A percentile compares a stretch with the other conserved stretches of the same genome.
phyloP scores from a whole-genome alignment of 495 filamentous ascomycete genomes.

The Tuber microsphaerosporum region DNA sequence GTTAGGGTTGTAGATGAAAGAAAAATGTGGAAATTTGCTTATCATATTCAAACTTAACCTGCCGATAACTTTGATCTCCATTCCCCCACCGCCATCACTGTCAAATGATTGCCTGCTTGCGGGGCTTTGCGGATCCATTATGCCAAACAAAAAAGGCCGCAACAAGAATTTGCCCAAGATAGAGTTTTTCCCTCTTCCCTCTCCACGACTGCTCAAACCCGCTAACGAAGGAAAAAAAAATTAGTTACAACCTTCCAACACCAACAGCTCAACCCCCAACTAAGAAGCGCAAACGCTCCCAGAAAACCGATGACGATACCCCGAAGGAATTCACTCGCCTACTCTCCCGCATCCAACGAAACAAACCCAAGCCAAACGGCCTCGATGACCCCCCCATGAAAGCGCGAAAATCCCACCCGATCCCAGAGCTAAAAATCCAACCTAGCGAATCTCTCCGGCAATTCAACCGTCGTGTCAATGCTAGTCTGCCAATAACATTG shows the following conservation, averaged over 20 bases:
- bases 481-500: constrained; percentile 68
- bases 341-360: constrained; percentile 59
- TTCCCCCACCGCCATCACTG: not conserved
- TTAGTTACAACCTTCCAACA: constrained; percentile 27
- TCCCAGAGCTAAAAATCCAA: constrained; percentile 49
- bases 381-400: constrained; percentile 54
- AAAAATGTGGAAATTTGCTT: not conserved
- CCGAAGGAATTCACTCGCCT: constrained; percentile 77
- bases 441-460: constrained; percentile 76
- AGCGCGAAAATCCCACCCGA: constrained; percentile 23
- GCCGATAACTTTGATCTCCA: not conserved
- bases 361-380: constrained; percentile 49
- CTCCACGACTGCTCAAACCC: constrained; percentile 6
- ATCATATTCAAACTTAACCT: not conserved
- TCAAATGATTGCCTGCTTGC: not conserved
- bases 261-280: constrained; percentile 32
- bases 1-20: not conserved
- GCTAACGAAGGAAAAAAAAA: constrained; percentile 33
- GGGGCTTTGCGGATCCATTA: not conserved
- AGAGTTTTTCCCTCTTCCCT: constrained; percentile 41
- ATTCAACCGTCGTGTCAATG: constrained; percentile 78
- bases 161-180: constrained; percentile 38
- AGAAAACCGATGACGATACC: constrained; percentile 61
- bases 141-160: constrained; percentile 38
- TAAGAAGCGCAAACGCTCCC: constrained; percentile 48